Evolutionary conservation across 1,284 basidiomycete genomes (phyloP).

Genomic region (Cutaneotrichosporon arboriforme): DNA sequence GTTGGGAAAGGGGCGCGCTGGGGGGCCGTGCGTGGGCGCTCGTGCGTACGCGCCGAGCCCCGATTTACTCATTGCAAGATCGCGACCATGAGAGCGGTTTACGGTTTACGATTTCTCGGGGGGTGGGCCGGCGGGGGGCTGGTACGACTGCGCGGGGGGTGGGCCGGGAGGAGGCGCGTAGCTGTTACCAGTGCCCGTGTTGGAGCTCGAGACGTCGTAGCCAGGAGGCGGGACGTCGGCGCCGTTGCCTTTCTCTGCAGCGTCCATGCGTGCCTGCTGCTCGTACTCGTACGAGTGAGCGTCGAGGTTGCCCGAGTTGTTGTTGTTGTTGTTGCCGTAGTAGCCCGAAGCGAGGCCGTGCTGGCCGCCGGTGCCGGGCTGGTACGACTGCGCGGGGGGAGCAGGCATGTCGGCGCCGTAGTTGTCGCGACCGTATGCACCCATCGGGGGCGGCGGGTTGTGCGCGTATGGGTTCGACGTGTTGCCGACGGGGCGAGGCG

Average conservation of each 20-base stretch:
- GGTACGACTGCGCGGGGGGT: constrained; percentile 18
- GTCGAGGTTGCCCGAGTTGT: constrained; percentile 3
- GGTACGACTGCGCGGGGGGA: constrained; percentile 31
- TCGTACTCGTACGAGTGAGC: constrained; percentile 38
- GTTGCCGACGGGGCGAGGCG: constrained; percentile 17
- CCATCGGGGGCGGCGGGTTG: constrained; percentile 30
- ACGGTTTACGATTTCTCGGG: constrained; percentile 8
- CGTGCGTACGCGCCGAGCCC: too few species aligned
- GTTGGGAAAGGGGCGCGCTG: too few species aligned
- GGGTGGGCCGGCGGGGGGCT: constrained; percentile 10
- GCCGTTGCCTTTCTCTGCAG: neutral
- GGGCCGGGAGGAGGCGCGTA: constrained; percentile 33
- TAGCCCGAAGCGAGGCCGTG: constrained; percentile 30
- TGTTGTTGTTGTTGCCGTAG: constrained; percentile 20
- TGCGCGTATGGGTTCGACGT: constrained; percentile 18
- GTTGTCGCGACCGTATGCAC: neutral
- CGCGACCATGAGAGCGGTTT: too few species aligned
- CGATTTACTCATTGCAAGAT: too few species aligned
- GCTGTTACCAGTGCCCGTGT: neutral
- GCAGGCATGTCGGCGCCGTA: neutral
- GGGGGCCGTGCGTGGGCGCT: too few species aligned
- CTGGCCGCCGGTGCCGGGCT: constrained; percentile 24
- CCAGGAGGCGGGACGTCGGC: neutral
- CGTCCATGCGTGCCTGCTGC: constrained; percentile 29
- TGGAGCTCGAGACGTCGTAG: neutral